These are phyloP conservation scores for Rhizophora mangle DNA, from an alignment of 345 rosid species.

Conservation along the genomic window DNA sequence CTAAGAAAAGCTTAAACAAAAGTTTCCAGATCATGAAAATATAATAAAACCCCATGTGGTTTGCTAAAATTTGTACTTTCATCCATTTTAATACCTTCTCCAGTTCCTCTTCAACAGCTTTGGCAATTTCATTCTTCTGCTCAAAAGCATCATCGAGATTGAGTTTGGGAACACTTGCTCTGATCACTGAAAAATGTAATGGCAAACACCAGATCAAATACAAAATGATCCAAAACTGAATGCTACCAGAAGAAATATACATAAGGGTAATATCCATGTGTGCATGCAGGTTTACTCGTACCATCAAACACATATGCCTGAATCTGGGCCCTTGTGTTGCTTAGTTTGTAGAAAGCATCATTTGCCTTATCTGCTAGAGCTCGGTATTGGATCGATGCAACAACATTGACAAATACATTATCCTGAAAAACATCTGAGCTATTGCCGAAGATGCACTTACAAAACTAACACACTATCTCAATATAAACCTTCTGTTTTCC, in stretches of 20 bases:
- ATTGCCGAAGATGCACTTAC: not conserved
- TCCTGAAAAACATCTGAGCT: conserved; percentile 18
- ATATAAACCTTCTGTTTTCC: too few relatives aligned
- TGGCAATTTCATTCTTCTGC: conserved; percentile 18
- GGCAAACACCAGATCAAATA: not conserved
- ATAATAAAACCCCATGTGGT: too few relatives aligned
- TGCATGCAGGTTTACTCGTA: not conserved
- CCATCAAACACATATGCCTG: conserved; percentile 23
- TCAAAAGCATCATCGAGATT: conserved; percentile 15
- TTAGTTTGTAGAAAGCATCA: conserved; percentile 18
- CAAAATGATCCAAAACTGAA: not conserved
- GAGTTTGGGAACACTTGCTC: conserved; percentile 17
- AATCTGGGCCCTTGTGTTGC: conserved; percentile 17
- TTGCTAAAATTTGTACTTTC: not conserved
- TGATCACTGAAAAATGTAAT: not conserved
- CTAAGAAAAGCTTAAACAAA: too few relatives aligned
- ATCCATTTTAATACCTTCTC: conserved; percentile 4
- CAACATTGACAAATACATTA: conserved; percentile 22
- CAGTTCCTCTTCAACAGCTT: conserved; percentile 19
- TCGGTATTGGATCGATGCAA: conserved; percentile 20
- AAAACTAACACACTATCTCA: too few relatives aligned
- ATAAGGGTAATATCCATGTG: not conserved
- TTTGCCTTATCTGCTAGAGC: conserved; percentile 22
- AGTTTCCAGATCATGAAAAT: not conserved
- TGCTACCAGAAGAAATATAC: not conserved